A percentile compares a stretch with the other conserved stretches of the same genome.
phyloP scores from a whole-genome alignment of 2,329 filamentous ascomycete genomes.

The Pyrenophora seminiperda region DNA sequence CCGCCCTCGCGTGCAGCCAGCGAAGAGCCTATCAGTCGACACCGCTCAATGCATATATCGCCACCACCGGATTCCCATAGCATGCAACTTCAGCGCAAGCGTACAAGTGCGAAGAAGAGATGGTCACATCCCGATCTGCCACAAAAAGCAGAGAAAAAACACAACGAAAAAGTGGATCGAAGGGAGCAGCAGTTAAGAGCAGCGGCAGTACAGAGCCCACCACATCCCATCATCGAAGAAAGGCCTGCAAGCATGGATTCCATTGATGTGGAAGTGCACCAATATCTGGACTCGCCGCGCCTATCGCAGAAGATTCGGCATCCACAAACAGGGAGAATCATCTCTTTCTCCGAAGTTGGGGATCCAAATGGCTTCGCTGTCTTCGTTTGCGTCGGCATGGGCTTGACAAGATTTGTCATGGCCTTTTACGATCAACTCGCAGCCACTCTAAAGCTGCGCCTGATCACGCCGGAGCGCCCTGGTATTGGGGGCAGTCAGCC shows the following conservation, averaged over 20 bases:
- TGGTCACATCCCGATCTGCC: conserved; percentile 50
- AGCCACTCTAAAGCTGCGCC: conserved; percentile 79
- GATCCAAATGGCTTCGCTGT: conserved; percentile 90
- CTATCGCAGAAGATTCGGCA: conserved; percentile 87
- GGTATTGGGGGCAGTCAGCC: conserved; percentile 91
- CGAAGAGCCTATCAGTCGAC: conserved; percentile 37
- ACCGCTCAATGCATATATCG: conserved; percentile 35
- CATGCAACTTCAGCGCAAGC: conserved; percentile 39
- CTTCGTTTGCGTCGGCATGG: conserved; percentile 98
- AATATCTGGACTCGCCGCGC: conserved; percentile 80
- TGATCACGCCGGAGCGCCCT: conserved; percentile 93
- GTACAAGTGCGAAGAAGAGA: conserved; percentile 44
- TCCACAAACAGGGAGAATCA: conserved; percentile 81
- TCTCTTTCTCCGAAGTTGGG: conserved; percentile 96
- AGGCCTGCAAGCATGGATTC: conserved; percentile 81
- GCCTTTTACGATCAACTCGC: conserved; percentile 98
- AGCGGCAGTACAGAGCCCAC: conserved; percentile 39
- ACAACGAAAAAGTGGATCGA: conserved; percentile 41
- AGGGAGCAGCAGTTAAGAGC: conserved; percentile 24
- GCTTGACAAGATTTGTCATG: conserved; percentile 90
- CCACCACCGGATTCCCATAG: conserved; percentile 32
- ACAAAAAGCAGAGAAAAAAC: conserved; percentile 44
- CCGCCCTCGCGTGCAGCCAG: conserved; percentile 34
- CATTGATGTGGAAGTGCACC: conserved; percentile 83
- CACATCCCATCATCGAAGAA: conserved; percentile 65